Percentiles rank a stretch among this genome's conserved stretches.
Conservation (phyloP, 148 eudicot genomes). For the Rheum nobile region DNA sequence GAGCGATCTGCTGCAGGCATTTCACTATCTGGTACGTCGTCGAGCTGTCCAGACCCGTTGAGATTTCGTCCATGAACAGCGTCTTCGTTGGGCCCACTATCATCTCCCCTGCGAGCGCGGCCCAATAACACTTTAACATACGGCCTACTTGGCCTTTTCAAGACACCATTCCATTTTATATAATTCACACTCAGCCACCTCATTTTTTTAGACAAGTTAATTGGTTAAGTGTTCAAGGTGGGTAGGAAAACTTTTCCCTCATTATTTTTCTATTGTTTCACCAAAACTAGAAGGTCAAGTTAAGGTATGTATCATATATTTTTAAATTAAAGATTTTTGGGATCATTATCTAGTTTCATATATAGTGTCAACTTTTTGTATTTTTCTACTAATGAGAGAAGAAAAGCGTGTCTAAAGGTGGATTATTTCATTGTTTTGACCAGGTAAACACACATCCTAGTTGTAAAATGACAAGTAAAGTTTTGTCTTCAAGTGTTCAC, state of each 20-base stretch:
- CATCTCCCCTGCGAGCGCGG: conserved; percentile 47
- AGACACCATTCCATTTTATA: too few relatives aligned
- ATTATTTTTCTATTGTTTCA: not conserved
- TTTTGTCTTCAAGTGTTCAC: not conserved
- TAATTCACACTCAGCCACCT: not conserved
- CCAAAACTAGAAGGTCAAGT: not conserved
- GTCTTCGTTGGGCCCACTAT: conserved; percentile 85
- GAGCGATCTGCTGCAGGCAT: conserved; percentile 81
- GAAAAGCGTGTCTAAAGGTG: too few relatives aligned
- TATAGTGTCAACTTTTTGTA: not conserved
- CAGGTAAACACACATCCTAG: not conserved
- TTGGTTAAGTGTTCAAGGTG: too few relatives aligned
- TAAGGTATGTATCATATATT: not conserved
- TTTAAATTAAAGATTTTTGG: not conserved
- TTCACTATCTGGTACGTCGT: conserved; percentile 81
- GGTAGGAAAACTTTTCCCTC: not conserved
- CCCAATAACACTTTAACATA: not conserved
- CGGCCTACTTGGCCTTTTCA: too few relatives aligned
- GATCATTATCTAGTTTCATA: not conserved
- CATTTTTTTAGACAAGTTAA: too few relatives aligned
- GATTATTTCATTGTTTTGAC: not conserved
- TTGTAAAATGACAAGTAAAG: not conserved
- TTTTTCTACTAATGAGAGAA: too few relatives aligned
- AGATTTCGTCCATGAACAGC: conserved; percentile 92
- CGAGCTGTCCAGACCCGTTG: conserved; percentile 89